Base-by-base conservation (phyloP, 2,329 filamentous ascomycete genomes). In the Endoconidiophora polonica region DNA sequence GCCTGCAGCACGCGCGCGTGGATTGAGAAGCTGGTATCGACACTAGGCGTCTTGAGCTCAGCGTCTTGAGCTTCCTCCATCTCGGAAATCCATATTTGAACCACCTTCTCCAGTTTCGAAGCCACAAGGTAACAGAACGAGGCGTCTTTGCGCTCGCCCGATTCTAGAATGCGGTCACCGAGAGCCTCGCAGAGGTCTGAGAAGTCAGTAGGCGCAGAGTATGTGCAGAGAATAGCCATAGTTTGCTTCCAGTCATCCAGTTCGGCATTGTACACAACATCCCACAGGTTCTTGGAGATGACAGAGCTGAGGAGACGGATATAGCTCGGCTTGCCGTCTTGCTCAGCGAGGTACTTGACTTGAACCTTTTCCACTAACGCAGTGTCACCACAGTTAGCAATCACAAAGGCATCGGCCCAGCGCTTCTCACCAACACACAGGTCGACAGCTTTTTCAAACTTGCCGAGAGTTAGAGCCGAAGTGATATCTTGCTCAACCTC, bases 101-200 rank as follows among this genome's bases (percentile, higher is more conserved):
- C 85, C 22, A 96, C 90, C 74, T 98, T 98, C 65, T 98, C 90
- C 3, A 98, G 73, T 68, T 95, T 96, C 16, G 90, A 94, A 53
- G 91, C 90, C 42, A 90, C 87, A 54, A 98, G 70, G 65, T 88
- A 98, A 66, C 93, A 98, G 74, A 98, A 94, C 0, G 86, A 88
- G 33, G 91, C 91, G 64, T 98, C 86, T 63, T 94, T 90, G 55
- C 86, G 76, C 38, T 80, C 74, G 20, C 76, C 76, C n/a, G 69
- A 68, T 60, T 94, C 90, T 55, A 85, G 75, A 39, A 98, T 77
- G 26, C 93, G 79, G 63, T 98, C 93, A 57, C 91, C 91, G 20
- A 98, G 76, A 26, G 86, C 86, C 63, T 98, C 91, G 60, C 90
- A 98, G 9, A 98, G 79, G 61, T 95, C 87, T 4, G 90, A 79